Evolutionary conservation across 345 rosid species (phyloP).

Genomic region (Physaria fendleri): DNA sequence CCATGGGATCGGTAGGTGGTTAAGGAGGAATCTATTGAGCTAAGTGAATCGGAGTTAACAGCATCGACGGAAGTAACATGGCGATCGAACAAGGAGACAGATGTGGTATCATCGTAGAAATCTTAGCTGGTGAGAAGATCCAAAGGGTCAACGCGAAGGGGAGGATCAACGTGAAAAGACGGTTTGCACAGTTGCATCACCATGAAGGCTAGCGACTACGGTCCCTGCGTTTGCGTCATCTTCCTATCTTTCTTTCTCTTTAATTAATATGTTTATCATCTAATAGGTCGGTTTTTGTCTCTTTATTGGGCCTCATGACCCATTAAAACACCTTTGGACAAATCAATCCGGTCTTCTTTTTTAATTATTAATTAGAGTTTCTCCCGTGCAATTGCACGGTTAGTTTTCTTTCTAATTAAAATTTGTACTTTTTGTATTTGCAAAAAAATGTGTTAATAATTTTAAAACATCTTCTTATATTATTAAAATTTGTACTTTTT

Average conservation of each 20-base stretch:
- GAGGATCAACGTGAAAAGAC: slow-evolving; percentile 75
- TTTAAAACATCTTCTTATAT: too few species aligned
- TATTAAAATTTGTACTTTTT: too few species aligned
- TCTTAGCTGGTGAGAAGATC: slow-evolving; percentile 94
- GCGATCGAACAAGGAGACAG: slow-evolving; percentile 39
- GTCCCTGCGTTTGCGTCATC: slow-evolving; percentile 30
- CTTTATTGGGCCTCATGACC: not conserved
- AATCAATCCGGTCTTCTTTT: too few species aligned
- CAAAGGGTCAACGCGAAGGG: slow-evolving; percentile 71
- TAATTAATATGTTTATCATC: not conserved
- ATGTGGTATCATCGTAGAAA: slow-evolving; percentile 70
- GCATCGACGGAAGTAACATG: slow-evolving; percentile 27
- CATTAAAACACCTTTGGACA: too few species aligned
- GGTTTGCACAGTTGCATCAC: slow-evolving; percentile 97
- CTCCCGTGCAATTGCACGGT: too few species aligned
- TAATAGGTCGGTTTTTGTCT: not conserved
- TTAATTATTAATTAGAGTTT: too few species aligned
- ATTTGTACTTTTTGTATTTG: too few species aligned
- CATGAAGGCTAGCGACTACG: slow-evolving; percentile 91
- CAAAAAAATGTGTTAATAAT: too few species aligned
- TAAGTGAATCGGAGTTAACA: slow-evolving; percentile 54
- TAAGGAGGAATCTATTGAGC: slow-evolving; percentile 51
- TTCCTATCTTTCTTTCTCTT: not conserved
- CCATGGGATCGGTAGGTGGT: slow-evolving; percentile 68
- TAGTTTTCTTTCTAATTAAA: too few species aligned